Base-by-base conservation (phyloP, 495 filamentous ascomycete genomes). In the Glutinoglossum americanum region DNA sequence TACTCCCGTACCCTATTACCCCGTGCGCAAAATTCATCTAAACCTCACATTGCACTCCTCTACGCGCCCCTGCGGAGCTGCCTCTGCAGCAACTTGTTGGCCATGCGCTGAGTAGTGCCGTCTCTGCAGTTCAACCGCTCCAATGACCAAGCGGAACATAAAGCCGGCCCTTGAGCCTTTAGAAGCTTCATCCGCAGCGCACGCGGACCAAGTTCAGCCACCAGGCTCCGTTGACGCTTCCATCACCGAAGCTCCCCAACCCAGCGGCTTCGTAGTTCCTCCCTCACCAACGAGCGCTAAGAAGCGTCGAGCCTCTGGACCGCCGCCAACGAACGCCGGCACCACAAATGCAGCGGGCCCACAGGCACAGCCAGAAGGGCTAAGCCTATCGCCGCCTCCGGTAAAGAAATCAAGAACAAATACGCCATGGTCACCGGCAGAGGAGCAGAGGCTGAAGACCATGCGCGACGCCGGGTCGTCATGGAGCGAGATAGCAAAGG, bases 401-500 rank as follows among this genome's bases (percentile, higher is more conserved):
- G 82, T 84, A 0, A 96, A 94, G 73, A 94, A 94, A 73, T 89
- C 87, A 62, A 73, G 92, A 60, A 97, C 92, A 17, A 98, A 98
- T 65, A 98, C 92, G 6, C 92, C 92, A 10, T 98, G 92, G 92
- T 94, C 89, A 0, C 86, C 92, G 3, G 84, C 83, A 28, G 92
- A 98, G 69, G 92, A 98, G 70, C 84, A 89, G 68, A 72, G 87
- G 54, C 70, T 98, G 63, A 96, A 96, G 76, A 76, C 74, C 55
- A 88, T 98, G 90, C 79, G 92, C 59, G 92, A 97, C 69, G 79
- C 84, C 0, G 90, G 90, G 11, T 86, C 83, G 60, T 94, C 84
- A 64, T 98, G 92, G 92, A 89, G 84, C 47, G 92, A 97, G 64
- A 98, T 98, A 60, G 92, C 92, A 65, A 96, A 96, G 83, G 88